Evolutionary conservation across 306 rosid species (phyloP).

Genomic region (Styphnolobium japonicum): DNA sequence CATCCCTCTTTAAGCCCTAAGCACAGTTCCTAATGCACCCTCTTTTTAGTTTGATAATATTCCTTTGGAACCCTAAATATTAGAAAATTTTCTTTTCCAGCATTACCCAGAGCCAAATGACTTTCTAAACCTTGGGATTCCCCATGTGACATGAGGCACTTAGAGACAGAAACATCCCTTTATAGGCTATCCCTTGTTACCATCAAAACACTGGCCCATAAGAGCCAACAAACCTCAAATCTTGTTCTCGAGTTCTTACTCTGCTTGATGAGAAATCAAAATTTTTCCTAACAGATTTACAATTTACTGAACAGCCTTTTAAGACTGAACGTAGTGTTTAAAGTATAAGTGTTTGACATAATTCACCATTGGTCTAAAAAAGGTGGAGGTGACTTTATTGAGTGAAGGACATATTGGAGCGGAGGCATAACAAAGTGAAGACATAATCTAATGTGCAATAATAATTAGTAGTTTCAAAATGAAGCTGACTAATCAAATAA

Average conservation of each 20-base stretch:
- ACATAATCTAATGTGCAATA: not conserved
- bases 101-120: not conserved
- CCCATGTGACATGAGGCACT: not conserved
- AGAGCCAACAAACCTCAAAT: slow-evolving; percentile 8
- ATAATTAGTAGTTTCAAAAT: not conserved
- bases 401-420: not conserved
- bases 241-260: not conserved
- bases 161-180: slow-evolving; percentile 28
- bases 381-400: not conserved
- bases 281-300: no score
- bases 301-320: not conserved
- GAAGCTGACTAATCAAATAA: not conserved
- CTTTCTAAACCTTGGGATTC: not conserved
- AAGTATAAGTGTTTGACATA: no score
- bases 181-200: not conserved
- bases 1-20: not conserved
- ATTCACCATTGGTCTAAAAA: not conserved
- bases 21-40: not conserved
- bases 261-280: not conserved
- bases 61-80: not conserved
- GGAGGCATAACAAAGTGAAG: not conserved
- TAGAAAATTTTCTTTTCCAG: not conserved
- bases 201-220: not conserved
- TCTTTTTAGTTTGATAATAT: not conserved
- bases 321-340: no score